These are phyloP conservation scores for Tolypocladium endophyticum DNA, from an alignment of 2,329 filamentous ascomycete genomes.

Conservation along the genomic window DNA sequence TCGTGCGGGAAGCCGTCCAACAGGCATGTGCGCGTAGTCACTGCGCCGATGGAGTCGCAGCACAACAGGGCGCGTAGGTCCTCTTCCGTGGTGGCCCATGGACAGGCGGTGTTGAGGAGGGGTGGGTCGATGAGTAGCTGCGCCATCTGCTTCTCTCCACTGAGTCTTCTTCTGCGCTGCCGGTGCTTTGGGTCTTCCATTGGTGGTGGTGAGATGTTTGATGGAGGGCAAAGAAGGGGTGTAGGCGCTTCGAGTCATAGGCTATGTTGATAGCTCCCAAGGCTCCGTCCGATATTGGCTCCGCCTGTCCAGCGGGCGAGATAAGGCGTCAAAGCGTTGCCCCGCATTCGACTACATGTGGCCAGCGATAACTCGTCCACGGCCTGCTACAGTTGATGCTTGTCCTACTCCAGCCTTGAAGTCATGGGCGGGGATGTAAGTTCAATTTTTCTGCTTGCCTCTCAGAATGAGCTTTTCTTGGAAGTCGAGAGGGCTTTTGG, in stretches of 20 bases:
- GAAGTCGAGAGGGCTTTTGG: too few species aligned
- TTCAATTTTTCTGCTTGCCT: too few species aligned
- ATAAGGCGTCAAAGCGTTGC: not conserved
- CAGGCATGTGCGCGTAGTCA: constrained; percentile 64
- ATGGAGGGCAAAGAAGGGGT: not conserved
- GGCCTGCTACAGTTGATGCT: too few species aligned
- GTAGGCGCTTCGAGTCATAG: not conserved
- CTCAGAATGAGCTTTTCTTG: too few species aligned
- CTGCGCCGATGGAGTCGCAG: constrained; percentile 55
- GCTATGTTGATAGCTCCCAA: not conserved
- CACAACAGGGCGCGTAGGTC: constrained; percentile 53
- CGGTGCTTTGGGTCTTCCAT: too few species aligned
- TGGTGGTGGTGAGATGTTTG: not conserved
- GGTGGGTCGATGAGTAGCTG: constrained; percentile 47
- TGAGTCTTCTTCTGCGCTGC: not conserved
- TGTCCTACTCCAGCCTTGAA: too few species aligned
- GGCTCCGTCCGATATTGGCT: too few species aligned
- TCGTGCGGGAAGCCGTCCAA: constrained; percentile 55
- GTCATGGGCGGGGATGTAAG: too few species aligned
- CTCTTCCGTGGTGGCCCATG: constrained; percentile 59
- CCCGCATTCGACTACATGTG: not conserved
- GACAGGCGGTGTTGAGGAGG: constrained; percentile 64
- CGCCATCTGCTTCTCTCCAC: not conserved
- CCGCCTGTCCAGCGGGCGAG: too few species aligned
- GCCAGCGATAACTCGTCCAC: too few species aligned